Conservation (phyloP, 176 grass and related monocot genomes). For the Puya raimondii region DNA sequence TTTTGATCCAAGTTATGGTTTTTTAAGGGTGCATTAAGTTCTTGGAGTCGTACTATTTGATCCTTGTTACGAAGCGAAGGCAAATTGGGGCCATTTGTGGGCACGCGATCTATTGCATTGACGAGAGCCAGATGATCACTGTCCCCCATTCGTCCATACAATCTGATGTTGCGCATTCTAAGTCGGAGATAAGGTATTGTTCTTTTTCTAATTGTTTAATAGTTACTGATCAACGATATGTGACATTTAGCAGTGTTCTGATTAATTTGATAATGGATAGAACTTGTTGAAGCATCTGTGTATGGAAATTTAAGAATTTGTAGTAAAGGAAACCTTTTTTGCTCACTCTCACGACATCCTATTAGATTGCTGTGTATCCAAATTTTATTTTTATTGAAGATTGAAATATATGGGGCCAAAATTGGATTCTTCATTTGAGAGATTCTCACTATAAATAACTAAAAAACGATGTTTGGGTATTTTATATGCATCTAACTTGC, state of each 20-base stretch:
- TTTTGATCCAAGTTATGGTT: neutral
- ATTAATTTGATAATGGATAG: constrained; percentile 9
- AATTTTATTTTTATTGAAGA: neutral
- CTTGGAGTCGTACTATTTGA: constrained; percentile 91
- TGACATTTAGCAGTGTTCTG: neutral
- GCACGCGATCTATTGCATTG: constrained; percentile 85
- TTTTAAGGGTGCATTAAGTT: constrained; percentile 85
- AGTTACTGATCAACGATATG: too few species aligned
- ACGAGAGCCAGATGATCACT: constrained; percentile 77
- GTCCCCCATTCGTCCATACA: constrained; percentile 77
- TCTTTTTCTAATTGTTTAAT: constrained; percentile 1
- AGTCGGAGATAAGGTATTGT: constrained; percentile 71
- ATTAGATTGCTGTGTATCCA: neutral
- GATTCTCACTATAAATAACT: too few species aligned
- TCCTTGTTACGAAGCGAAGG: constrained; percentile 78
- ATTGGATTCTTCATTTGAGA: too few species aligned
- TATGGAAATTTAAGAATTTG: neutral
- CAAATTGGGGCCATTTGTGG: constrained; percentile 88
- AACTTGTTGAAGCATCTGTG: neutral
- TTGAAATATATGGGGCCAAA: too few species aligned
- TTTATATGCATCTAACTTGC: too few species aligned
- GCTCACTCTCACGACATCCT: neutral
- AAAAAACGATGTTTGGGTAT: too few species aligned
- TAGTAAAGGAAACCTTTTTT: neutral
- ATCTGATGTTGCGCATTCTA: constrained; percentile 77